Percentiles rank a stretch among this genome's conserved stretches.
phyloP scores from a whole-genome alignment of 257 asterid genomes.

The Solanum pimpinellifolium region DNA sequence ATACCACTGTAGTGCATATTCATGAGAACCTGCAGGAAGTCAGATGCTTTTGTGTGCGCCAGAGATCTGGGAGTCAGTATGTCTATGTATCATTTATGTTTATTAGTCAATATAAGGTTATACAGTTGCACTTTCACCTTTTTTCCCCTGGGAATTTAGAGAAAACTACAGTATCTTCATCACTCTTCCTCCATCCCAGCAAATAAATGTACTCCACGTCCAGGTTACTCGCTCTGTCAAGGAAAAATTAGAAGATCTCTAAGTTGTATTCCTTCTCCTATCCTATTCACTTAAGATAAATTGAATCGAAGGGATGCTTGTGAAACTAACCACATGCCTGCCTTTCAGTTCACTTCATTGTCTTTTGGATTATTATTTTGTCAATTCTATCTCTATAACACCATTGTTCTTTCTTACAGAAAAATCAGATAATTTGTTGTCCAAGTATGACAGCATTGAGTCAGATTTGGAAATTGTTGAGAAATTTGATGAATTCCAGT shows the following conservation, averaged over 20 bases:
- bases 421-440: slow-evolving; percentile 21
- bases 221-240: neutral
- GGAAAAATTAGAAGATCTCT: neutral
- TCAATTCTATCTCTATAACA: neutral
- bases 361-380: neutral
- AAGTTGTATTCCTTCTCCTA: neutral
- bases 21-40: neutral
- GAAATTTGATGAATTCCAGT: slow-evolving; percentile 14
- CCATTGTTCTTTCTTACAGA: neutral
- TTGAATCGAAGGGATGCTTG: neutral
- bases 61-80: neutral
- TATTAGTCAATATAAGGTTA: neutral
- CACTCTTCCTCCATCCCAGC: neutral
- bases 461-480: slow-evolving; percentile 10
- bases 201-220: neutral
- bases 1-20: neutral
- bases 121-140: neutral
- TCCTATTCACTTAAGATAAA: neutral
- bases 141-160: neutral
- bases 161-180: neutral
- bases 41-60: neutral
- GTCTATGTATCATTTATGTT: neutral
- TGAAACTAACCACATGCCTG: neutral
- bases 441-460: slow-evolving; percentile 11
- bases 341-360: neutral